Evolutionary conservation across 2,329 filamentous ascomycete species (phyloP).

Genomic region (Colletotrichum chlorophyti): DNA sequence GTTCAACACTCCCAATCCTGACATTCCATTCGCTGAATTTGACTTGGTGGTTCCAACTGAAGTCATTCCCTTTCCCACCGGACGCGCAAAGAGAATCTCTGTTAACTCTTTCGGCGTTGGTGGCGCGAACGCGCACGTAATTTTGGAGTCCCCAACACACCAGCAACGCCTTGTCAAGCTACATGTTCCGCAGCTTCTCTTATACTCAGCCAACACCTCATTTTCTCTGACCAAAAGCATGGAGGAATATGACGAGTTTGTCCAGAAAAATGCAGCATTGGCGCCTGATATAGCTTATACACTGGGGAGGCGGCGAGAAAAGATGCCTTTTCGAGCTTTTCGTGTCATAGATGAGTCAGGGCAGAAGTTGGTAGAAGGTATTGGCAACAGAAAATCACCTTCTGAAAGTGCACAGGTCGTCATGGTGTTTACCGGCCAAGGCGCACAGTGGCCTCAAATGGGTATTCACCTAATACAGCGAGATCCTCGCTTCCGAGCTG

Average conservation of each 20-base stretch:
- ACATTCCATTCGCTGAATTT: background rate
- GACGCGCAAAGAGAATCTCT: slow-evolving; percentile 31
- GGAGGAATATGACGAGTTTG: background rate
- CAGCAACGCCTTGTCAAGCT: too few relatives aligned
- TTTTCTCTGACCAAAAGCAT: background rate
- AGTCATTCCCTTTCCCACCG: slow-evolving; percentile 36
- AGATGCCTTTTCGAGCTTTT: slow-evolving; percentile 23
- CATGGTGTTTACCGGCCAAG: slow-evolving; percentile 50
- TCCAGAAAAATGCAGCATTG: background rate
- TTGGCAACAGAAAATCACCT: slow-evolving; percentile 28
- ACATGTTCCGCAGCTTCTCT: background rate
- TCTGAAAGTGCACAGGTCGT: slow-evolving; percentile 33
- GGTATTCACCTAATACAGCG: slow-evolving; percentile 36
- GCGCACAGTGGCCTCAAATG: slow-evolving; percentile 52
- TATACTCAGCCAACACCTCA: background rate
- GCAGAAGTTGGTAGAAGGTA: background rate
- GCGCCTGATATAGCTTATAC: slow-evolving; percentile 26
- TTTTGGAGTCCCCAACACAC: background rate
- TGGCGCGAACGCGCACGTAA: slow-evolving; percentile 42
- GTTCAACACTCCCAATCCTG: slow-evolving; percentile 38
- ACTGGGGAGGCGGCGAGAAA: slow-evolving; percentile 22
- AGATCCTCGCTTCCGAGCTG: slow-evolving; percentile 5
- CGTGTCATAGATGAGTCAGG: background rate
- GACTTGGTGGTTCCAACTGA: slow-evolving; percentile 37
- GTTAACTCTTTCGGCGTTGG: slow-evolving; percentile 43